These are phyloP conservation scores for Kokia cookei DNA, from an alignment of 441 rosid genomes.

Conservation along the genomic window DNA sequence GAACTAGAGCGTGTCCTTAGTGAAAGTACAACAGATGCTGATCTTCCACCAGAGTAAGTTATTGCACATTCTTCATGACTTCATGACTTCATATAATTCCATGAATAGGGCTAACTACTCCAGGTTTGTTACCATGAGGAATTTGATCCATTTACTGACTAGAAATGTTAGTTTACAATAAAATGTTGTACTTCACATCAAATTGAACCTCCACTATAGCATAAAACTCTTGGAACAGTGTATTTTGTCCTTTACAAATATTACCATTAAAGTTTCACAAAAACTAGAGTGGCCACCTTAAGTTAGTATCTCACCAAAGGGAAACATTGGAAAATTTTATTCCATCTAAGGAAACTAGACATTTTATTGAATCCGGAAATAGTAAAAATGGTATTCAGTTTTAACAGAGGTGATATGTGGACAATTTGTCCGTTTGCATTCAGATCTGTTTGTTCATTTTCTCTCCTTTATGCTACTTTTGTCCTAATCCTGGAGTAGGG, in stretches of 20 bases:
- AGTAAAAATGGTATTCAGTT: background rate
- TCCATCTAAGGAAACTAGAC: background rate
- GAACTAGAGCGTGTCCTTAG: constrained; percentile 83
- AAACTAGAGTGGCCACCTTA: background rate
- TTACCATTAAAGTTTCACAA: background rate
- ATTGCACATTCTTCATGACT: constrained; percentile 7
- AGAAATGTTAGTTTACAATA: background rate
- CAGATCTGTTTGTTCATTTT: background rate
- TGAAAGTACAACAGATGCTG: constrained; percentile 72
- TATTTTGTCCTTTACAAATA: background rate
- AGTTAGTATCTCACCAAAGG: background rate
- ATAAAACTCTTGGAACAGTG: background rate
- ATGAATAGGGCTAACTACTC: background rate
- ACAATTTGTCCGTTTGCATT: background rate
- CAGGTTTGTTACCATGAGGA: background rate
- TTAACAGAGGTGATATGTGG: background rate
- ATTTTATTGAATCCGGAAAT: background rate
- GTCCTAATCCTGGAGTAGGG: background rate
- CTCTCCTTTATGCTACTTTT: background rate
- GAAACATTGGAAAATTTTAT: background rate
- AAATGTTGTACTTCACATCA: background rate
- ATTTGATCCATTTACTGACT: background rate
- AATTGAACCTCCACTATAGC: background rate
- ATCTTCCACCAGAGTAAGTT: constrained; percentile 80
- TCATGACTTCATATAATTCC: constrained; percentile 14